These are phyloP conservation scores for Spiraea crenata DNA, from an alignment of 331 rosid genomes.

Conservation along the genomic window DNA sequence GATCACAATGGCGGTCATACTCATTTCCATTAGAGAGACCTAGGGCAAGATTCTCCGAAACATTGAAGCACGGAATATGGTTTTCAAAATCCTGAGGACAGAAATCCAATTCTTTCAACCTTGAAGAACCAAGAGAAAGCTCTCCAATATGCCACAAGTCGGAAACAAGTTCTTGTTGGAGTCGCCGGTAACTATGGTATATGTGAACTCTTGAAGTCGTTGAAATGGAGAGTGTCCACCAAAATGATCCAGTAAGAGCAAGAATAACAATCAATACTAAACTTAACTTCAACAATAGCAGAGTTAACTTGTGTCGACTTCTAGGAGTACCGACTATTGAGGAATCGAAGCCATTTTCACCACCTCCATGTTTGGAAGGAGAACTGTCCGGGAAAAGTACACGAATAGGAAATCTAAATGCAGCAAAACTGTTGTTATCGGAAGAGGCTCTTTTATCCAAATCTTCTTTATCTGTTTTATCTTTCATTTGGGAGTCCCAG, in stretches of 20 bases:
- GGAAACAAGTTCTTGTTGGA: conserved; percentile 85
- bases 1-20: conserved; percentile 65
- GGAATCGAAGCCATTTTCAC: conserved; percentile 83
- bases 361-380: conserved; percentile 53
- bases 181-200: conserved; percentile 79
- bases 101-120: conserved; percentile 79
- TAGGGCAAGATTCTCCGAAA: conserved; percentile 54
- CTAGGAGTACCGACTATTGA: conserved; percentile 54
- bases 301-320: conserved; percentile 62
- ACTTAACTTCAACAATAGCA: conserved; percentile 72
- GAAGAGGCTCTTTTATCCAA: conserved; percentile 65
- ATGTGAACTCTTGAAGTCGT: conserved; percentile 73
- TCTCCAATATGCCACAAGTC: conserved; percentile 95
- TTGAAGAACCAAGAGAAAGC: conserved; percentile 76
- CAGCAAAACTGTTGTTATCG: conserved; percentile 39
- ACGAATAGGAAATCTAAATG: conserved; percentile 45
- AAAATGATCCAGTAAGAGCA: conserved; percentile 88
- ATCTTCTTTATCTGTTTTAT: conserved; percentile 80
- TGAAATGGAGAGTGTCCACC: conserved; percentile 92
- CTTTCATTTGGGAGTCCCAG: conserved; percentile 81
- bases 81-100: conserved; percentile 81
- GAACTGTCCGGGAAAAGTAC: conserved; percentile 57
- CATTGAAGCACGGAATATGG: conserved; percentile 83
- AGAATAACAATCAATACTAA: conserved; percentile 66
- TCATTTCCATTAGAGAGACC: conserved; percentile 57